Evolutionary conservation across 176 grass and related monocot genomes (phyloP).

Genomic region (Zea luxurians): DNA sequence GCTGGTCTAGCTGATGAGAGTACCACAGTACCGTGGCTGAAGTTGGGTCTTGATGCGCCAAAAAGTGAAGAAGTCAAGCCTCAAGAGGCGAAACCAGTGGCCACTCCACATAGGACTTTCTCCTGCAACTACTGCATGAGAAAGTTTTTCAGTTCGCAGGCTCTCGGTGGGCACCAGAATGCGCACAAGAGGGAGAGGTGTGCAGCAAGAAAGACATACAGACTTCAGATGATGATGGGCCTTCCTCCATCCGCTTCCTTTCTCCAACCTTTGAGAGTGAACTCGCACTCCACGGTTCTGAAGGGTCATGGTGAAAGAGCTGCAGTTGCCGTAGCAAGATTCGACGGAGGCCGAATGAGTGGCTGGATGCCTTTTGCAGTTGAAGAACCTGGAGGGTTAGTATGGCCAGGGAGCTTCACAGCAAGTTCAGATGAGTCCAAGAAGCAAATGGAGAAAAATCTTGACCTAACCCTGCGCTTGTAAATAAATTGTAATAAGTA

Average conservation of each 20-base stretch:
- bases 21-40: slow-evolving; percentile 52
- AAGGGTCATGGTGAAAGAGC: slow-evolving; percentile 43
- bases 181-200: slow-evolving; percentile 90
- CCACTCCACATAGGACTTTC: slow-evolving; percentile 60
- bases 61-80: slow-evolving; percentile 39
- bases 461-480: slow-evolving; percentile 70
- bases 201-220: slow-evolving; percentile 55
- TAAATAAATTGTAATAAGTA: slow-evolving; percentile 45
- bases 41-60: slow-evolving; percentile 44
- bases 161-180: slow-evolving; percentile 84
- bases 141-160: slow-evolving; percentile 91
- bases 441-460: slow-evolving; percentile 41
- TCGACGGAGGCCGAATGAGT: slow-evolving; percentile 43
- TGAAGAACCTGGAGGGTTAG: slow-evolving; percentile 39
- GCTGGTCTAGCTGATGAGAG: slow-evolving; percentile 36
- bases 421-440: slow-evolving; percentile 40
- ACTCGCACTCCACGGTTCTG: slow-evolving; percentile 57
- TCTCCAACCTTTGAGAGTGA: slow-evolving; percentile 63
- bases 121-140: slow-evolving; percentile 93
- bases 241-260: slow-evolving; percentile 44
- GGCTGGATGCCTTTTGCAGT: slow-evolving; percentile 49
- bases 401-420: slow-evolving; percentile 81
- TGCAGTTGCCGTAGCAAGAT: slow-evolving; percentile 43
- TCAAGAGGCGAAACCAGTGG: slow-evolving; percentile 36
- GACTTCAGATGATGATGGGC: slow-evolving; percentile 44